Evolutionary conservation across 345 rosid species (phyloP), one percentile per base, ranked within the genome.

Genomic region (Bruguiera gymnorhiza): DNA sequence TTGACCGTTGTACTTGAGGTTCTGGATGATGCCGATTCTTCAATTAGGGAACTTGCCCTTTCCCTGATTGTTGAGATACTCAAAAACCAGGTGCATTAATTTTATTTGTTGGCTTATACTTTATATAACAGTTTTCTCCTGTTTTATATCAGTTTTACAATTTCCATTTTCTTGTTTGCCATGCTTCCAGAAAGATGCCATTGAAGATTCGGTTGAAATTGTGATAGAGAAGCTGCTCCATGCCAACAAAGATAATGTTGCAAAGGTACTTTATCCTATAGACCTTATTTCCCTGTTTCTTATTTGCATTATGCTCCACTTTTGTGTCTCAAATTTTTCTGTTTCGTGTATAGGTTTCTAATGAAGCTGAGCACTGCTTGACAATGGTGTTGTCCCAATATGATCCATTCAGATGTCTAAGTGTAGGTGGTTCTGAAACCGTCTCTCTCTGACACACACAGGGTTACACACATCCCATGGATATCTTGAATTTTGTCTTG

Each of bases 401-500:
- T 77, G 99, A 95, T 72, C 96, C 98, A 66, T 89, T 90, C 86
- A 87, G 99, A 92, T 90, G 97, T 84, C 85, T 95, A 76, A 95
- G 97, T 79, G 99, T 95, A 88, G 27, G 86, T 76, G 60, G 11
- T 39, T 68, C 65, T 59, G 16, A 8, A 0, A 21, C 60, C 24
- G 24, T 21, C 11, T 56, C 30, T 3, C 30, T 21, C 30, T 55
- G 16, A 3, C 4, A 21, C 29, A 23, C 29, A 55, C 30, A 24
- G 50, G 16, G 50, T 43, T 11, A 7, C 37, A 21, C 34, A 60
- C 2, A 21, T 60, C 1, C 10, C 21, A 15, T 15, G 34, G 36
- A 13, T 18, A 60, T 61, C 37, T 69, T 63, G 5, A 55, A 55
- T 11, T 8, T 55, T 23, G 56, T 75, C 50, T 30, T 67, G 6